These are phyloP conservation scores for Schwanniomyces vanrijiae DNA, from an alignment of 805 yeast species.

Conservation along the genomic window DNA sequence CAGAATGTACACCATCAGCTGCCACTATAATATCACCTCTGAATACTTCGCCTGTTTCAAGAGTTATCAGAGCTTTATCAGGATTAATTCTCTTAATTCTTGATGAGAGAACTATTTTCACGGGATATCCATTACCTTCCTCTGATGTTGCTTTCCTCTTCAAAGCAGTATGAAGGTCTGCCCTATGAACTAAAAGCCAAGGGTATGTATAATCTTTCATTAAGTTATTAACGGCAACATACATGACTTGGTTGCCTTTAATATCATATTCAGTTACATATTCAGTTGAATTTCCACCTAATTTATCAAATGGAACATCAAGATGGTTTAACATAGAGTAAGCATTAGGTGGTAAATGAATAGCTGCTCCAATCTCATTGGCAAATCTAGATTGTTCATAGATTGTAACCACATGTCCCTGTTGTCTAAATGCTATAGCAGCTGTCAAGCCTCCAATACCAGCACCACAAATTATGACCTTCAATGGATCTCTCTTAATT, in stretches of 20 bases:
- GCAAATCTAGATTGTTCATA: constrained; percentile 1
- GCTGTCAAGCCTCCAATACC: constrained; percentile 26
- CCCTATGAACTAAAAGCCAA: constrained; percentile 26
- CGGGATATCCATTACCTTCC: neutral
- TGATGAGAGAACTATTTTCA: neutral
- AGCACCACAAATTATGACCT: constrained; percentile 23
- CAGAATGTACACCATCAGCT: constrained; percentile 6
- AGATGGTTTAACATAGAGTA: neutral
- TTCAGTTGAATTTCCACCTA: neutral
- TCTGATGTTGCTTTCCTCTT: neutral
- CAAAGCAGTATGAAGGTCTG: constrained; percentile 17
- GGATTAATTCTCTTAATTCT: neutral
- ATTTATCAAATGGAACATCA: neutral
- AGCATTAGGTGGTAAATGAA: constrained; percentile 2
- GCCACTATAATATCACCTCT: constrained; percentile 1
- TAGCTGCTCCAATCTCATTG: constrained; percentile 2
- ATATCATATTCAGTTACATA: neutral
- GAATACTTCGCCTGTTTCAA: neutral
- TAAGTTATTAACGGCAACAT: neutral
- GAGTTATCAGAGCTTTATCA: neutral
- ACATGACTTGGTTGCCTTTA: neutral
- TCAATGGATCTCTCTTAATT: constrained; percentile 12
- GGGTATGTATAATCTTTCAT: constrained; percentile 26
- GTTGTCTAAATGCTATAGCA: constrained; percentile 21
- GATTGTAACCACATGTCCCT: neutral